These are phyloP conservation scores for Phaeotremella skinneri DNA, from an alignment of 768 basidiomycete genomes.

Conservation along the genomic window DNA sequence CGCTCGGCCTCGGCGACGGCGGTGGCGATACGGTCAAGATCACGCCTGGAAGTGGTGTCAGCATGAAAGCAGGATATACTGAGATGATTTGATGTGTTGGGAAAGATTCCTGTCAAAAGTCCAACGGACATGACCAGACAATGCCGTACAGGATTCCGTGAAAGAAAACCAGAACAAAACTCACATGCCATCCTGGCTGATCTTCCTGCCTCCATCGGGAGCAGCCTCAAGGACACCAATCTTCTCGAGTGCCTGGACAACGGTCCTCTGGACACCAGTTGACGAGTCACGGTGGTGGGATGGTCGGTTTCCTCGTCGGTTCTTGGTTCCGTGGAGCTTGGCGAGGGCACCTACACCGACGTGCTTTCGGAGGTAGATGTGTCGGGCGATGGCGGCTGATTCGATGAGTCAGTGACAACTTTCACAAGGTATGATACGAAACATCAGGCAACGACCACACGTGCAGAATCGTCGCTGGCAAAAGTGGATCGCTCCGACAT, in stretches of 20 bases:
- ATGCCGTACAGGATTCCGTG: neutral
- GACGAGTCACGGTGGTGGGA: slow-evolving; percentile 88
- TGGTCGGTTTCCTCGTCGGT: slow-evolving; percentile 93
- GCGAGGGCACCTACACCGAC: slow-evolving; percentile 76
- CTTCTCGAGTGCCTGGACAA: slow-evolving; percentile 97
- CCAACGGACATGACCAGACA: neutral
- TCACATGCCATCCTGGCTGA: slow-evolving; percentile 88
- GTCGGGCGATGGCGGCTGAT: slow-evolving; percentile 89
- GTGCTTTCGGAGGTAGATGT: slow-evolving; percentile 99
- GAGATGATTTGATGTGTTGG: neutral
- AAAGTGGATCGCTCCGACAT: too few relatives aligned
- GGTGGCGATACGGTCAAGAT: slow-evolving; percentile 61
- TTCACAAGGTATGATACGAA: too few relatives aligned
- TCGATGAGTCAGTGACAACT: neutral
- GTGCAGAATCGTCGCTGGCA: too few relatives aligned
- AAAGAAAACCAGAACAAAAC: slow-evolving; percentile 22
- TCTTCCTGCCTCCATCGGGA: slow-evolving; percentile 90
- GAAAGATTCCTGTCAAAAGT: neutral
- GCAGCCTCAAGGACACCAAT: slow-evolving; percentile 95
- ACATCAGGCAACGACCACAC: too few relatives aligned
- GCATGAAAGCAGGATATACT: neutral
- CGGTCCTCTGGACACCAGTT: slow-evolving; percentile 83
- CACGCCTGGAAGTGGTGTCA: slow-evolving; percentile 56
- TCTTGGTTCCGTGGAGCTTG: slow-evolving; percentile 95
- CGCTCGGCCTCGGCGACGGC: slow-evolving; percentile 53